These are phyloP conservation scores for Arachis hypogaea DNA, from an alignment of 306 rosid genomes.

Conservation along the genomic window DNA sequence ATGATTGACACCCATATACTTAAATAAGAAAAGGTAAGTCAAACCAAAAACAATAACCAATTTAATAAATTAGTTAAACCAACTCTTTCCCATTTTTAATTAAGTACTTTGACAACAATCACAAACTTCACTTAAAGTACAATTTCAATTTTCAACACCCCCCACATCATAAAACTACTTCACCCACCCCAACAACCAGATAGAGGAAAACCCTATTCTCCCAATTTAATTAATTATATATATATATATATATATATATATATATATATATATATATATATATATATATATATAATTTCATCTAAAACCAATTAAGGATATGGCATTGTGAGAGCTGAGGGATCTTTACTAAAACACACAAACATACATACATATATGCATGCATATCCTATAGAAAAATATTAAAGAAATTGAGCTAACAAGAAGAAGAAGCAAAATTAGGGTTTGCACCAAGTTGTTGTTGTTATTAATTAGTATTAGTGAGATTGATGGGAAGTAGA, in stretches of 20 bases:
- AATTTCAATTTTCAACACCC: conserved; percentile 32
- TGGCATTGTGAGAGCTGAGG: neutral
- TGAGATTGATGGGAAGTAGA: neutral
- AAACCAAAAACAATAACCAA: conserved; percentile 32
- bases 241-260: too few relatives aligned
- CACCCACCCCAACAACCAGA: conserved; percentile 39
- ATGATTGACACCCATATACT: neutral
- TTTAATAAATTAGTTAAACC: conserved; percentile 50
- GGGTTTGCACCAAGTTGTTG: neutral
- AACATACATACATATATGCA: too few relatives aligned
- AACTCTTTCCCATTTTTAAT: conserved; percentile 34
- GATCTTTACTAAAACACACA: neutral
- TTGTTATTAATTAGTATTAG: too few relatives aligned
- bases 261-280: too few relatives aligned
- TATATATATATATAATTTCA: neutral
- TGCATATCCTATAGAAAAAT: too few relatives aligned
- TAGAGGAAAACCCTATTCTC: neutral
- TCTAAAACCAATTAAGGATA: conserved; percentile 6
- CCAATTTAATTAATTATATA: too few relatives aligned
- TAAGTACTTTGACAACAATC: conserved; percentile 33
- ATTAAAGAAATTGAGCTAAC: neutral
- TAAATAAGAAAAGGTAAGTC: conserved; percentile 15
- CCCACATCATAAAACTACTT: conserved; percentile 5
- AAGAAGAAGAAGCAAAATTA: neutral
- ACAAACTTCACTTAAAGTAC: conserved; percentile 40